These are phyloP conservation scores for Gautieria morchelliformis DNA, from an alignment of 768 basidiomycete species.

Conservation along the genomic window DNA sequence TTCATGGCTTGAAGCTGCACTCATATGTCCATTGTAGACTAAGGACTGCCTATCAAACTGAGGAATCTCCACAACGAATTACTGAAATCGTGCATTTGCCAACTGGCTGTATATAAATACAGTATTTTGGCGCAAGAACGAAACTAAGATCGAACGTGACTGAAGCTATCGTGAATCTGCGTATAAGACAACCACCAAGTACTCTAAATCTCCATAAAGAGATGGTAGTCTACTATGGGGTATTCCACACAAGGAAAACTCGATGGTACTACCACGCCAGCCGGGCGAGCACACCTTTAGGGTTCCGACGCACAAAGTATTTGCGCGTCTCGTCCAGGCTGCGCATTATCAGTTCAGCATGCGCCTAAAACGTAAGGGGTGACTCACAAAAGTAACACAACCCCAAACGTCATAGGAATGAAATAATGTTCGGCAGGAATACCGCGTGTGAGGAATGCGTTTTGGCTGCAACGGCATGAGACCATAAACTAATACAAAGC, in stretches of 20 bases:
- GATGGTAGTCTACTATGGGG: too few species aligned
- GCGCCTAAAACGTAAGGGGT: background rate
- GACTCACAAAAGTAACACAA: constrained; percentile 15
- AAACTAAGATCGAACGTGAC: too few species aligned
- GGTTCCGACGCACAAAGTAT: constrained; percentile 6
- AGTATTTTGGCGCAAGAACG: too few species aligned
- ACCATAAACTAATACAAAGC: constrained; percentile 31
- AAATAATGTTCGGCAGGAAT: constrained; percentile 39
- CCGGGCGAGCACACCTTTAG: background rate
- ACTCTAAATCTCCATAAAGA: too few species aligned
- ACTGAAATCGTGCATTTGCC: too few species aligned
- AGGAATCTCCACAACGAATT: too few species aligned
- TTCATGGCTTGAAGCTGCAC: too few species aligned
- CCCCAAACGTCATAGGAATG: constrained; percentile 39
- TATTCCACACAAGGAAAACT: background rate
- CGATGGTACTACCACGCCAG: constrained; percentile 3
- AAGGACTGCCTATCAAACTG: too few species aligned
- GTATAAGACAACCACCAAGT: too few species aligned
- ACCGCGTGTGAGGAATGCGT: constrained; percentile 38
- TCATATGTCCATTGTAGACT: too few species aligned
- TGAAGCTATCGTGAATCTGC: too few species aligned
- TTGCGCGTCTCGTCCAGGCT: constrained; percentile 9
- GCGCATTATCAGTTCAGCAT: background rate
- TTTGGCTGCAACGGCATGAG: constrained; percentile 25
- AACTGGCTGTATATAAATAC: too few species aligned